A percentile compares a stretch with the other conserved stretches of the same genome.
These are phyloP conservation scores for Crithidia thermophila DNA, from an alignment of 208 protist species.

Conservation along the genomic window DNA sequence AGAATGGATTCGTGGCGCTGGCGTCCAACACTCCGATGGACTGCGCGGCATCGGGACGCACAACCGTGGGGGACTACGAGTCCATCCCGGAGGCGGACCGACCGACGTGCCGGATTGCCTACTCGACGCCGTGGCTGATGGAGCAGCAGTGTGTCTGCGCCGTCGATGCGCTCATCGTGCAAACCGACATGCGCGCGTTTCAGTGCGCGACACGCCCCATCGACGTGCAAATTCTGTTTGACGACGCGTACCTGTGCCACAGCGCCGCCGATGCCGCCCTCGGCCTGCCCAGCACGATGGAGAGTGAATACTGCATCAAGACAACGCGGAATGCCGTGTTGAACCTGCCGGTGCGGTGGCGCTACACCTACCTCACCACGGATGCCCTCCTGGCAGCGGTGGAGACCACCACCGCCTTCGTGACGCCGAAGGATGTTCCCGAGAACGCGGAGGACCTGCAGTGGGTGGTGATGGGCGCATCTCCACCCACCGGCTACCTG, in stretches of 20 bases:
- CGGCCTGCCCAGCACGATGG: constrained; percentile 32
- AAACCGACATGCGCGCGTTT: neutral
- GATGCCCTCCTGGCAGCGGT: constrained; percentile 11
- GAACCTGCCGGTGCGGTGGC: constrained; percentile 7
- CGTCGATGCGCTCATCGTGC: constrained; percentile 19
- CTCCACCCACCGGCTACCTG: neutral
- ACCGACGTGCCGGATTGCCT: neutral
- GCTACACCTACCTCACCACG: constrained; percentile 9
- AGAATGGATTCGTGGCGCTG: constrained; percentile 1
- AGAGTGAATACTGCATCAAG: constrained; percentile 30
- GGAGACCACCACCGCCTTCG: neutral
- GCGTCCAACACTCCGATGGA: neutral
- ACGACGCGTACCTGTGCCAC: constrained; percentile 33
- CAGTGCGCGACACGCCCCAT: constrained; percentile 24
- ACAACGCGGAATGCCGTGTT: constrained; percentile 11
- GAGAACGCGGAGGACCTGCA: neutral
- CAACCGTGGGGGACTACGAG: neutral
- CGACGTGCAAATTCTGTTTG: constrained; percentile 33
- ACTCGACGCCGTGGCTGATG: neutral
- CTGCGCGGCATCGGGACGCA: neutral
- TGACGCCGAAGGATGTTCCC: neutral
- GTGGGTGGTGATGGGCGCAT: constrained; percentile 14
- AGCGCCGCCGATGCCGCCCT: constrained; percentile 31
- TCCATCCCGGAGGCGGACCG: neutral
- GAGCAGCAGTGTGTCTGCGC: constrained; percentile 37